A percentile compares a stretch with the other conserved stretches of the same genome.
These are phyloP conservation scores for Aspergillus sp. DNA, from an alignment of 2,329 filamentous ascomycete genomes.

Conservation along the genomic window DNA sequence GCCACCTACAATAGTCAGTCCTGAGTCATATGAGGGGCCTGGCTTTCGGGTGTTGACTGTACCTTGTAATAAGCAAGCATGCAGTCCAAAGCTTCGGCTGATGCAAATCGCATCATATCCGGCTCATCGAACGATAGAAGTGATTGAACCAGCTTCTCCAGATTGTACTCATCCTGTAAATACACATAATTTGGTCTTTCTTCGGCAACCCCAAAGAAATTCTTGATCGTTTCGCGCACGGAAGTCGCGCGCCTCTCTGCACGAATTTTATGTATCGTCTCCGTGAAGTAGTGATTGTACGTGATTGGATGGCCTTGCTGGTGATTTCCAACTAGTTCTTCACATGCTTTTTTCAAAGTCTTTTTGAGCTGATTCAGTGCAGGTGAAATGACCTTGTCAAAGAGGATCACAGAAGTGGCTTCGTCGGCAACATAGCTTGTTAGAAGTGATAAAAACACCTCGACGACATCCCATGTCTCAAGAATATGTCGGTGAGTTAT, in stretches of 20 bases:
- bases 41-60: no score
- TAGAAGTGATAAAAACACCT: conserved; percentile 40
- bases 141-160: neutral
- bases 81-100: conserved; percentile 3
- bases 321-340: conserved; percentile 34
- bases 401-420: conserved; percentile 43
- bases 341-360: conserved; percentile 44
- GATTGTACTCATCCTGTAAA: neutral
- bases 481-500: neutral
- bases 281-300: conserved; percentile 42
- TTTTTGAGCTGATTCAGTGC: conserved; percentile 47
- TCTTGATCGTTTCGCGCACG: neutral
- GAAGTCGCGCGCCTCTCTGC: neutral
- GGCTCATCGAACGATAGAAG: neutral
- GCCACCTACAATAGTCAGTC: neutral
- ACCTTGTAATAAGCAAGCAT: neutral
- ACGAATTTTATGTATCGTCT: conserved; percentile 33
- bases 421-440: conserved; percentile 24
- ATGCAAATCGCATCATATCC: neutral
- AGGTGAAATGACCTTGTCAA: conserved; percentile 42
- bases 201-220: neutral
- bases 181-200: no score
- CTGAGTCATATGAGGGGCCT: no score
- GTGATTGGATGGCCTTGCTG: conserved; percentile 39
- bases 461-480: no score